These are phyloP conservation scores for Coniferiporia weirii DNA, from an alignment of 1,284 basidiomycete genomes.

Conservation along the genomic window DNA sequence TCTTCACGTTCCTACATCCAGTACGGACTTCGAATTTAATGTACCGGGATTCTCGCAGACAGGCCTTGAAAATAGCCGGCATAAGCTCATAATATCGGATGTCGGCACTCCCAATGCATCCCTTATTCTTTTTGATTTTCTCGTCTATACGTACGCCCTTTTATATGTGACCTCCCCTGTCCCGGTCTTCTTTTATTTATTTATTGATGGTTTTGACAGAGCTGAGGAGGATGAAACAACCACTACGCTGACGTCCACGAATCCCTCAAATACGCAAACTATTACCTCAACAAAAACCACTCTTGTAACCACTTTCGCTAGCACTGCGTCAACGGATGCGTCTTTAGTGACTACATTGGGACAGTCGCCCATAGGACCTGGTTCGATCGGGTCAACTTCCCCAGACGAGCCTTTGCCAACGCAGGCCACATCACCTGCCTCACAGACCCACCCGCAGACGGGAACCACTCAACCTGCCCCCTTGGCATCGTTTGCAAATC, in stretches of 20 bases:
- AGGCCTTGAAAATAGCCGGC: background rate
- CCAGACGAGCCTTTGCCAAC: too few relatives aligned
- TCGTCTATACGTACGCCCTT: conserved; percentile 12
- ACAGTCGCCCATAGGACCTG: too few relatives aligned
- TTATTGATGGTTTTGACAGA: background rate
- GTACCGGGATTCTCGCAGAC: background rate
- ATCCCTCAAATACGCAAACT: too few relatives aligned
- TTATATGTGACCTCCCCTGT: background rate
- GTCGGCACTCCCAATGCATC: background rate
- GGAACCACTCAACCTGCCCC: background rate
- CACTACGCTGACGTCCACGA: background rate
- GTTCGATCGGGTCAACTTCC: too few relatives aligned
- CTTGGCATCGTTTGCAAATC: background rate
- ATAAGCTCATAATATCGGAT: conserved; percentile 2
- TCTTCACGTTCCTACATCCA: background rate
- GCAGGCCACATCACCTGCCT: too few relatives aligned
- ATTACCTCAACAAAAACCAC: too few relatives aligned
- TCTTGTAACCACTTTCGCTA: too few relatives aligned
- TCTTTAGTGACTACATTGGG: too few relatives aligned
- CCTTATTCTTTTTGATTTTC: conserved; percentile 17
- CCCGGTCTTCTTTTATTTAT: background rate
- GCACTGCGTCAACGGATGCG: too few relatives aligned
- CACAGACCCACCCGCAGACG: background rate
- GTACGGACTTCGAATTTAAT: conserved; percentile 13
- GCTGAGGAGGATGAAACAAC: background rate